Evolutionary conservation across 179 eudicot species (phyloP).

Genomic region (Beta macrorhiza): DNA sequence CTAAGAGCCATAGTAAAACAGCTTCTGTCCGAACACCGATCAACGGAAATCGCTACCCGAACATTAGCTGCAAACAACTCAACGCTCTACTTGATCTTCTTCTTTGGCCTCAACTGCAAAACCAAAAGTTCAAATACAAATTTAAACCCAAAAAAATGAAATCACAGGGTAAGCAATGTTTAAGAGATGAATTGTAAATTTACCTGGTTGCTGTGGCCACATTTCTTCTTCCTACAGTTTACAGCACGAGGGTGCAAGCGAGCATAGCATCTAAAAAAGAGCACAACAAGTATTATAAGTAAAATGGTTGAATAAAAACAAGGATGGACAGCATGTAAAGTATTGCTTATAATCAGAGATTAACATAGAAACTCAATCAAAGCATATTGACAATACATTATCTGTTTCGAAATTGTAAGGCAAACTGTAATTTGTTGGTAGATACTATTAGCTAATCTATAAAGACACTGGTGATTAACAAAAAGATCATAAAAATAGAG

Average conservation of each 20-base stretch:
- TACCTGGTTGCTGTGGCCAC: conserved; percentile 62
- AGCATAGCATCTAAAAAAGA: conserved; percentile 45
- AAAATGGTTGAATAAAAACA: neutral
- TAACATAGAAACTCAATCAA: no score
- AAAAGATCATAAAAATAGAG: neutral
- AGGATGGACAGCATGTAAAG: neutral
- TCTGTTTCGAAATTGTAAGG: no score
- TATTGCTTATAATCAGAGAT: no score
- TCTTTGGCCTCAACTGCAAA: conserved; percentile 52
- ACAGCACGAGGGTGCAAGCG: conserved; percentile 56
- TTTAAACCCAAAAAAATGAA: neutral
- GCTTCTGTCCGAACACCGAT: neutral
- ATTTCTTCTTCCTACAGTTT: conserved; percentile 54
- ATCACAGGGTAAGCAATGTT: neutral
- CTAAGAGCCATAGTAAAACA: conserved; percentile 10
- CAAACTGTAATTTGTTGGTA: no score
- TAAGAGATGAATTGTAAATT: no score
- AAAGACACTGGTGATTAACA: neutral
- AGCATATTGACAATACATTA: no score
- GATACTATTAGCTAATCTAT: no score
- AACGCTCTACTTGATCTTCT: conserved; percentile 42
- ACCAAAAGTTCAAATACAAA: neutral
- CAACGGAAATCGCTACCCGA: neutral
- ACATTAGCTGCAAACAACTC: conserved; percentile 16
- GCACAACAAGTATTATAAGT: neutral